Conservation (phyloP, 2,329 filamentous ascomycete species). For the Alternaria sp. region DNA sequence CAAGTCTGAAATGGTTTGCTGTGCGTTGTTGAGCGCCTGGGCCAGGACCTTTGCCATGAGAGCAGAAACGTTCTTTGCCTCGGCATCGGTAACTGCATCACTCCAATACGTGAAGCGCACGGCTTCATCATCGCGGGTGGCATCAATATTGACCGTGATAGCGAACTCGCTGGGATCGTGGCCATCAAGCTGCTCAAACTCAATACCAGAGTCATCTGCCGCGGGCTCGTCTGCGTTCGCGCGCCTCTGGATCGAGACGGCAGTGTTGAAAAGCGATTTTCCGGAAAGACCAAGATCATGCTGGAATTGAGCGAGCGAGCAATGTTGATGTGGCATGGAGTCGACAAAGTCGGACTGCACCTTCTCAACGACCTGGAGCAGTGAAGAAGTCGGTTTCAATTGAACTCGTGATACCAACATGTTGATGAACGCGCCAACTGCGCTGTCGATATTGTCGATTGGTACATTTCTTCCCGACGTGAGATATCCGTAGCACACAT, state of each 20-base stretch:
- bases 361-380: constrained; percentile 32
- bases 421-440: constrained; percentile 56
- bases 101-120: constrained; percentile 43
- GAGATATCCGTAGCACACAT: constrained; percentile 47
- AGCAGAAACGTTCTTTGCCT: constrained; percentile 34
- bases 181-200: constrained; percentile 38
- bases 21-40: constrained; percentile 27
- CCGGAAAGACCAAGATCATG: constrained; percentile 49
- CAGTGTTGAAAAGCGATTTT: constrained; percentile 55
- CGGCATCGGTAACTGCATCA: constrained; percentile 35
- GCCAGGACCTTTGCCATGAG: constrained; percentile 35
- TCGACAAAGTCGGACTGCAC: constrained; percentile 43
- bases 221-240: constrained; percentile 10
- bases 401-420: constrained; percentile 43
- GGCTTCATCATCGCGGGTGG: constrained; percentile 36
- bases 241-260: constrained; percentile 48
- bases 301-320: constrained; percentile 54
- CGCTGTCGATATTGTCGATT: constrained; percentile 53
- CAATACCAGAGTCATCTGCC: constrained; percentile 16
- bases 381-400: constrained; percentile 17
- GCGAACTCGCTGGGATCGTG: constrained; percentile 43
- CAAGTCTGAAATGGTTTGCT: constrained; percentile 35
- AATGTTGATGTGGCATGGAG: constrained; percentile 41
- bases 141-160: constrained; percentile 43
- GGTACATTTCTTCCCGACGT: constrained; percentile 52